Percentiles rank a stretch among this genome's conserved stretches.
Conservation (phyloP, 371 early-diverging fungal species). For the Actinomortierella wolfii region DNA sequence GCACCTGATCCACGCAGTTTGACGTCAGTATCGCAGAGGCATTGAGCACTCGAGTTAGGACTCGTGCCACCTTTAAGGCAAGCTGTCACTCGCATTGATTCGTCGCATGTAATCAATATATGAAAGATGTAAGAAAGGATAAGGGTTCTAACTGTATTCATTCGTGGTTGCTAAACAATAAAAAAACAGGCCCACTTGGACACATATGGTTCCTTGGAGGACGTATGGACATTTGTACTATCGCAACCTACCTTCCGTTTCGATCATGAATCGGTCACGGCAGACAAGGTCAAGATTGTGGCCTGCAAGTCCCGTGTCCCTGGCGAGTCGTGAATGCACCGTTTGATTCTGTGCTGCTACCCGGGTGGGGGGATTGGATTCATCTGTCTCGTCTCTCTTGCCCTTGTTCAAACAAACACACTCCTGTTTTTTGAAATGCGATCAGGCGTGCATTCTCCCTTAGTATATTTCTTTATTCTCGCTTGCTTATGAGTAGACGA, state of each 20-base stretch:
- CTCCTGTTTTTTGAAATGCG: no score
- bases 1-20: constrained; percentile 48
- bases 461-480: no score
- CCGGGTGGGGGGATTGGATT: no score
- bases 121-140: constrained; percentile 10
- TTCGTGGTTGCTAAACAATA: no score
- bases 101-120: not conserved
- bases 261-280: constrained; percentile 78
- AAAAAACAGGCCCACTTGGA: constrained; percentile 75
- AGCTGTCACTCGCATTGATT: not conserved
- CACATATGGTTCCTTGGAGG: constrained; percentile 93
- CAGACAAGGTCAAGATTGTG: constrained; percentile 91
- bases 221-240: constrained; percentile 96
- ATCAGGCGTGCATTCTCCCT: no score
- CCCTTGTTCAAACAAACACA: no score
- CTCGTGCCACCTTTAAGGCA: constrained; percentile 73
- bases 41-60: constrained; percentile 65
- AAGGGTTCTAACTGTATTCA: no score
- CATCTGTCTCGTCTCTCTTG: no score
- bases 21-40: constrained; percentile 80
- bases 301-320: constrained; percentile 83
- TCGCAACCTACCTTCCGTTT: constrained; percentile 86
- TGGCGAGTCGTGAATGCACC: no score
- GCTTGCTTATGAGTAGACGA: no score
- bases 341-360: no score